phyloP scores from a whole-genome alignment of 2,329 filamentous ascomycete species.

The Akanthomyces uredinophilus region DNA sequence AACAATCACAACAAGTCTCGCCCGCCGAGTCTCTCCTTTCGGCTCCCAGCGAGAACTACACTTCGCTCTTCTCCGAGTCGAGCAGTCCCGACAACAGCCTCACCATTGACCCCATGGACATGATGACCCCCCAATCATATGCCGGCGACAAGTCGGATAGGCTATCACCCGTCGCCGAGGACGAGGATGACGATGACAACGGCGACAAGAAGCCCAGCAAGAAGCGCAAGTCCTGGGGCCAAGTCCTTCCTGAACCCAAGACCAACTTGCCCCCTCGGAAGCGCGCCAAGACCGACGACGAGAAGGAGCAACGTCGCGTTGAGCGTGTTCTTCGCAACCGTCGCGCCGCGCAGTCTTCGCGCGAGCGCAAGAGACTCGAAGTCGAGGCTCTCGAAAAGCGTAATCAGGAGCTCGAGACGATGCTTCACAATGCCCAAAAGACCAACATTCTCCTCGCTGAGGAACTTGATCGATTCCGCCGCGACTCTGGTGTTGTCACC shows the following conservation, averaged over 20 bases:
- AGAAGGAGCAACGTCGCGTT: slow-evolving; percentile 96
- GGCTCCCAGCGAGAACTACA: slow-evolving; percentile 42
- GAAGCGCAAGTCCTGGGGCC: slow-evolving; percentile 98
- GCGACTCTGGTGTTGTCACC: slow-evolving; percentile 37
- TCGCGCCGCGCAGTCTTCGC: slow-evolving; percentile 90
- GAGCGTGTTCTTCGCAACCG: slow-evolving; percentile 96
- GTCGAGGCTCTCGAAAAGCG: slow-evolving; percentile 79
- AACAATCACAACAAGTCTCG: slow-evolving; percentile 32
- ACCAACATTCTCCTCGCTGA: slow-evolving; percentile 44
- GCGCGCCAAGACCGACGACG: slow-evolving; percentile 96
- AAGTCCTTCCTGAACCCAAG: slow-evolving; percentile 93
- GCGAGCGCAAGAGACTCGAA: slow-evolving; percentile 84
- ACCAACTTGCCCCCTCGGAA: slow-evolving; percentile 93
- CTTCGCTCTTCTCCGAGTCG: slow-evolving; percentile 41
- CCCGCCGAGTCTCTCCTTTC: slow-evolving; percentile 52
- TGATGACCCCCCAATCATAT: slow-evolving; percentile 44
- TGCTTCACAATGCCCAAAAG: slow-evolving; percentile 56
- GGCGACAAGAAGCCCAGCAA: slow-evolving; percentile 70
- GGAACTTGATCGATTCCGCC: slow-evolving; percentile 45
- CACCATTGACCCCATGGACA: slow-evolving; percentile 41
- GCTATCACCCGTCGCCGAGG: slow-evolving; percentile 6
- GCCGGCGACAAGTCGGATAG: slow-evolving; percentile 25
- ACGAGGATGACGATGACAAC: slow-evolving; percentile 18
- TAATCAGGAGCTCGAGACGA: slow-evolving; percentile 64
- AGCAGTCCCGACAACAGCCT: slow-evolving; percentile 26